Evolutionary conservation across 202 grass and related monocot species (phyloP), one percentile per base, ranked within the genome.

Genomic region (Tripidium arundinaceum): DNA sequence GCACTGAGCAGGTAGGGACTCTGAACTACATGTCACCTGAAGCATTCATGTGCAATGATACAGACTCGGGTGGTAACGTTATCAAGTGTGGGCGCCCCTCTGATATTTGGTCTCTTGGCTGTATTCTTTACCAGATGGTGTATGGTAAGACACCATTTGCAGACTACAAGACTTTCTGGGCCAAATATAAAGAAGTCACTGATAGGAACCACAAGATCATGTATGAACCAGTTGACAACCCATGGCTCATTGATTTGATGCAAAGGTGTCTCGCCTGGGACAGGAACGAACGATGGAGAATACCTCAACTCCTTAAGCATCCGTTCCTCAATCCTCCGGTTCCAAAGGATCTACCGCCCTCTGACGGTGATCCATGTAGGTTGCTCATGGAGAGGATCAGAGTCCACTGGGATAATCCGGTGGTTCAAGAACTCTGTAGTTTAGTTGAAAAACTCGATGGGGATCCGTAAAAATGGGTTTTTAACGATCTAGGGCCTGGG

Each of bases 21-120:
- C 80, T 99, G 31, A 99, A 99, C 82, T 99, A 99, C 83, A 99
- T 99, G 92, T 99, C 96, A n/a, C 96, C 90, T 27, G 96, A 99
- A 86, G 92, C 96, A 72, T 93, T 99, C 74, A 83, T 91, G 79
- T 99, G 96, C 62, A 88, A 93, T 40, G 92, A 99, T 38, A 71
- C 90, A 16, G 96, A 99, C 16, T 68, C 82, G 0, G 77, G 84
- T 39, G 96, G 92, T 28, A 88, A 90, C 42, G 42, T 88, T 49
- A 88, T 99, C 54, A 99, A 99, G 77, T 99, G 96, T 25, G 92
- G 96, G 7, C 92, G 92, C 27, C 92, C 96, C 9, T 95, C 90
- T 38, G 96, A 99, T 83, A 99, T 99, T 55, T 99, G 96, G 92
- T 95, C 96, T 47, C 92, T 99, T 72, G 96, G 96, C 6, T 99